These are phyloP conservation scores for Solanum chmielewskii DNA, from an alignment of 257 asterid genomes.

Conservation along the genomic window DNA sequence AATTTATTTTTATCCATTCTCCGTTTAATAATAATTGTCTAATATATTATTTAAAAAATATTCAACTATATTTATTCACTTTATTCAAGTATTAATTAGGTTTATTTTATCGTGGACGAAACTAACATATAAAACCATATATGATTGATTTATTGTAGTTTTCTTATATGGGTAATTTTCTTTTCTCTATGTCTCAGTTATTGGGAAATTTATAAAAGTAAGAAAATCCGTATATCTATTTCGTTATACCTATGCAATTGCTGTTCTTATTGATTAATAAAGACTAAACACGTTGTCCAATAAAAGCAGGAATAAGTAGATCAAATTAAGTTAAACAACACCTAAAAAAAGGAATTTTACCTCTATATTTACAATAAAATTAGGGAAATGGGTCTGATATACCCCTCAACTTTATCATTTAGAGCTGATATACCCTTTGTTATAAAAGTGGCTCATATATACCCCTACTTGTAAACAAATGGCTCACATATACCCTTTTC, in stretches of 20 bases:
- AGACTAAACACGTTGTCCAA: neutral
- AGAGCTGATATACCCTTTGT: no score
- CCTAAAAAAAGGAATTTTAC: neutral
- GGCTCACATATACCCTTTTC: no score
- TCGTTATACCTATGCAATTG: neutral
- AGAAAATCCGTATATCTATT: neutral
- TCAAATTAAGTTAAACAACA: neutral
- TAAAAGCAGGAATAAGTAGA: neutral
- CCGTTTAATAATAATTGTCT: no score
- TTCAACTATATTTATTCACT: no score
- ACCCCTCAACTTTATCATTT: no score
- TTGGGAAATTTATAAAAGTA: neutral
- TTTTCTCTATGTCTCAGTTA: fast-evolving
- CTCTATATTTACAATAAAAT: neutral
- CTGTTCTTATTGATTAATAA: neutral
- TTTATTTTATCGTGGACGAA: neutral
- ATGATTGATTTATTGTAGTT: neutral
- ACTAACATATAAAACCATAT: neutral
- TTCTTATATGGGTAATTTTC: neutral
- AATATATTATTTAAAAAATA: no score
- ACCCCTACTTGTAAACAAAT: no score
- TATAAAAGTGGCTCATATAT: no score
- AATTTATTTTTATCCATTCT: no score
- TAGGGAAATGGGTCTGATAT: neutral
- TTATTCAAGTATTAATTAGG: neutral